Evolutionary conservation across 192 early-diverging fungal genomes (phyloP).

Genomic region (Obelidium mucronatum): DNA sequence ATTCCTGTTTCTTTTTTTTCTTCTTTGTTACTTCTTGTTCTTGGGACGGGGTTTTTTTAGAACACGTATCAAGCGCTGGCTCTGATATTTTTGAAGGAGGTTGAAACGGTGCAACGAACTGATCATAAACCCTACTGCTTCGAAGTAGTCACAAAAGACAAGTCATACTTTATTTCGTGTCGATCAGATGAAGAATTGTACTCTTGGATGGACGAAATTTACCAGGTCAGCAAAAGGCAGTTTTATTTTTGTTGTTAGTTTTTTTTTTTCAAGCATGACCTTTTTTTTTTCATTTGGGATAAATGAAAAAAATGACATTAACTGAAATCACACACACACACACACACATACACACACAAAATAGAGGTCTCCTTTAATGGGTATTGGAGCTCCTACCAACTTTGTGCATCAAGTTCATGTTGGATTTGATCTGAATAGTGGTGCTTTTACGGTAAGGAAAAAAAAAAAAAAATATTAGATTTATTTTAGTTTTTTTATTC

Average conservation of each 20-base stretch:
- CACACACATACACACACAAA: background rate
- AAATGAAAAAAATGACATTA: background rate
- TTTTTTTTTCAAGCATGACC: background rate
- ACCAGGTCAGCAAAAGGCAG: slow-evolving; percentile 76
- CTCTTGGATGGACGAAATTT: slow-evolving; percentile 98
- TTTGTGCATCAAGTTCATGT: slow-evolving; percentile 87
- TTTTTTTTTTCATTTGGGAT: background rate
- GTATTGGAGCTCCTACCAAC: slow-evolving; percentile 83
- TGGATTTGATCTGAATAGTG: slow-evolving; percentile 58
- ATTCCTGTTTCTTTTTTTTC: slow-evolving; percentile 9
- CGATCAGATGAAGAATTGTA: slow-evolving; percentile 97
- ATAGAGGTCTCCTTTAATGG: slow-evolving; percentile 76
- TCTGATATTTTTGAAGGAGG: slow-evolving; percentile 92
- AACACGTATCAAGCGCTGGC: slow-evolving; percentile 86
- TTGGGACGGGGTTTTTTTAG: slow-evolving; percentile 49
- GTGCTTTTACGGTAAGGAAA: slow-evolving; percentile 58
- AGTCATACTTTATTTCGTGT: slow-evolving; percentile 91
- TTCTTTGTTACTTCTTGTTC: background rate
- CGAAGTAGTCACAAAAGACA: slow-evolving; percentile 92
- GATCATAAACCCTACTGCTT: slow-evolving; percentile 95
- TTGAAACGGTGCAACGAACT: slow-evolving; percentile 84
- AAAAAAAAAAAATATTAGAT: too few species aligned
- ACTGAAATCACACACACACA: too few species aligned
- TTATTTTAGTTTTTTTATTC: background rate
- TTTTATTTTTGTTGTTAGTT: slow-evolving; percentile 2